phyloP scores from a whole-genome alignment of 2,329 filamentous ascomycete genomes.

The Aureobasidium sp. region DNA sequence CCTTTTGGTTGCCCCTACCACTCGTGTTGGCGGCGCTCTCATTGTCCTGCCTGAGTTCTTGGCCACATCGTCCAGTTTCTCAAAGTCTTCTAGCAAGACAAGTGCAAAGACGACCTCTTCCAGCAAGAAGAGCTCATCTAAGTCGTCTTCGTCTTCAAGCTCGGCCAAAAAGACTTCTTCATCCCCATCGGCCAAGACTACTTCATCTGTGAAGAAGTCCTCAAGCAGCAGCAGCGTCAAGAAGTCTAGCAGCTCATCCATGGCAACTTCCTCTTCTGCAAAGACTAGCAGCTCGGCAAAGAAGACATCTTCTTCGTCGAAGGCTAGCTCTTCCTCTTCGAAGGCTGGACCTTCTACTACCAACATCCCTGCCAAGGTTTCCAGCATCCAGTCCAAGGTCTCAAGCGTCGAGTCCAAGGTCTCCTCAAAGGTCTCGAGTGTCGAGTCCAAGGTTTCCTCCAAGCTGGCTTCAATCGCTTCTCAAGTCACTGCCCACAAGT shows the following conservation, averaged over 20 bases:
- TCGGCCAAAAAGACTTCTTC: conserved; percentile 5
- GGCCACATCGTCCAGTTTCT: neutral
- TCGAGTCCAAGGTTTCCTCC: neutral
- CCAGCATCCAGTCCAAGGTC: neutral
- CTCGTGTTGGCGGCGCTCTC: neutral
- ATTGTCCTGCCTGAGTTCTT: conserved; percentile 2
- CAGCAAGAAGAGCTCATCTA: neutral
- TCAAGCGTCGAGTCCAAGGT: neutral
- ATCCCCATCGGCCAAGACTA: neutral
- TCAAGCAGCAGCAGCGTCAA: neutral
- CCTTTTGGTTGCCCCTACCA: neutral
- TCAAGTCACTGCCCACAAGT: neutral
- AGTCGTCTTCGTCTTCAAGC: neutral
- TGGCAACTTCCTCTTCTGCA: neutral
- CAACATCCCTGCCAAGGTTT: neutral
- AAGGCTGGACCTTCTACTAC: neutral
- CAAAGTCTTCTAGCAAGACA: neutral
- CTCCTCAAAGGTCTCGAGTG: neutral
- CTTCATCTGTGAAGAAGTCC: neutral
- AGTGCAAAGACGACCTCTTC: conserved; percentile 2
- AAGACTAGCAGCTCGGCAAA: neutral
- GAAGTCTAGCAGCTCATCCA: neutral
- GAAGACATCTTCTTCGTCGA: neutral
- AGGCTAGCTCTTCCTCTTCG: neutral
- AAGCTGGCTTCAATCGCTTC: neutral